Evolutionary conservation across 768 basidiomycete species (phyloP), one percentile per base, ranked within the genome.

Genomic region (Stropharia rugosoannulata): DNA sequence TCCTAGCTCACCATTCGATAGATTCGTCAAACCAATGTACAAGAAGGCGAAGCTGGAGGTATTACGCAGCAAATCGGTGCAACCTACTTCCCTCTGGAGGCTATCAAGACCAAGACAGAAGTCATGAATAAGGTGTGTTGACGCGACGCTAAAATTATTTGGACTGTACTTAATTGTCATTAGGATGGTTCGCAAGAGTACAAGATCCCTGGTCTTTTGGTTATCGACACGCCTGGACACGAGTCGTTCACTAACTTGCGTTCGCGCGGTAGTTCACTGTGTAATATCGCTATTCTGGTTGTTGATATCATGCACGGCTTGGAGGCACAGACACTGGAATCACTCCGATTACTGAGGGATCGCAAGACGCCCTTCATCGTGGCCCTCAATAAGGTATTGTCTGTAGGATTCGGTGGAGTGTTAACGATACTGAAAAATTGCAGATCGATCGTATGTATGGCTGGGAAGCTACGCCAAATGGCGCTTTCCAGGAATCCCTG

Each of bases 61-160:
- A 99, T 99, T 71, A 99, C 97, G 0, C 97, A 98, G 72, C 97
- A 99, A 71, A 99, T 99, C 62, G 97, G 97, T 79, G 97, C 97
- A 18, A 98, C 97, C 0, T 99, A 95, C 78, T 98, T 99, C 85
- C 97, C 97, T 36, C 88, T 90, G 32, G 90, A 93, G 5, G 95
- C 96, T 6, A 97, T 99, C 72, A 85, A 86, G 73, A 83, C 82
- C 39, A 98, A 98, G 80, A 98, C 97, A 5, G 79, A 79, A 12
- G 95, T 98, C n/a, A 74, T 98, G 75, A 96, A 98, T 74, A 89
- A 82, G 72, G 93, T 48, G 15, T 41, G 43, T n/a, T 4, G 27
- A 12, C 46, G 39, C 44, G 12, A 4, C 11, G 55, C 7, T 12
- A 13, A 13, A 22, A 29, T 13, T 13, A 16, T 16, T 46, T 22